Evolutionary conservation across 1,284 basidiomycete genomes (phyloP), one percentile per base, ranked within the genome.

Genomic region (Peniophora sp.): DNA sequence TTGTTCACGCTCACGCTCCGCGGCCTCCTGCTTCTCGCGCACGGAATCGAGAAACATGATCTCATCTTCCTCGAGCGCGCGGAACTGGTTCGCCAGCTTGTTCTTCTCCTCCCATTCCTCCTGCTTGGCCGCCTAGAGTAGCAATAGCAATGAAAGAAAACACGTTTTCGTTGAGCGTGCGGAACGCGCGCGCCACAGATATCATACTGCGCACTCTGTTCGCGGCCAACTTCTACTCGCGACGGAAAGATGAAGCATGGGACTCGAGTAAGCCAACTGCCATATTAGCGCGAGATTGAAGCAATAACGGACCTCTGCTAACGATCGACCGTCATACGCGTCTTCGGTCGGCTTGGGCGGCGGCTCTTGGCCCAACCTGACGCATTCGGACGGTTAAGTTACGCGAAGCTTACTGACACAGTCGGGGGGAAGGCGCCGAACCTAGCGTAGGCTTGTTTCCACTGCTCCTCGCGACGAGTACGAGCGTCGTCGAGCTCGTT

Each of bases 101-200:
- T 87, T 91, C 65, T 89, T 89, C 64, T 92, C 87, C 63, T 95
- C 92, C 89, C 91, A 95, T 79, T 93, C 89, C 68, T 94, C 91
- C 69, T 92, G 89, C 67, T 94, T 94, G 56, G 86, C 82, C 61
- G 83, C 79, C 89, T 91, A 58, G 55, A 57, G 19, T n/a, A n/a
- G n/a, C n/a, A n/a, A 41, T 41, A 20, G n/a, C 6, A 41, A 20
- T 8, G 38, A n/a, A 17, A 41, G 38, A n/a, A 17, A 5, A 41
- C n/a, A 16, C n/a, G n/a, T n/a, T 41, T 17, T 54, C 59, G 58
- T 55, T 63, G 49, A 61, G 56, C 57, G 48, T 54, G 53, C 41
- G 50, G 50, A 47, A 57, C 57, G 56, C 47, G 47, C 44, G 36
- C 9, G 52, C 52, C 52, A 36, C 47, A 50, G 45, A 22, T 49